Percentiles rank a stretch among this genome's conserved stretches.
Evolutionary conservation across 140 eudicot genomes (phyloP).

Genomic region (Cichorium intybus): DNA sequence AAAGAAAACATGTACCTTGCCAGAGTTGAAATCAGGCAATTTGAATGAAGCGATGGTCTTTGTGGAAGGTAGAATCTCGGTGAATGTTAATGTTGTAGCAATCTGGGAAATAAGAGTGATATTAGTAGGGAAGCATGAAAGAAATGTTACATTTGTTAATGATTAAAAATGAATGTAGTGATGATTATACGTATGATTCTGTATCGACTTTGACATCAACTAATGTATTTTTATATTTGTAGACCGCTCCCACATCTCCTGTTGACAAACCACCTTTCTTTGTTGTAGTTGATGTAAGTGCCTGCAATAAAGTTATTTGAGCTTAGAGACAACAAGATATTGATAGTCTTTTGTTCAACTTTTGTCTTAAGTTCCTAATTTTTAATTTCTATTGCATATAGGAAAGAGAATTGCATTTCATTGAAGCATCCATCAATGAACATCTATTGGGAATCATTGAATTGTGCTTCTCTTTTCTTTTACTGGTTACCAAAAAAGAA

Average conservation of each 20-base stretch:
- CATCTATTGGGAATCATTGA: not conserved
- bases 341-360: no score
- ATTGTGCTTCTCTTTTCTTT: slow-evolving; percentile 6
- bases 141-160: no score
- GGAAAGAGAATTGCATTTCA: no score
- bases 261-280: slow-evolving; percentile 81
- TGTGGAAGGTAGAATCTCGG: slow-evolving; percentile 65
- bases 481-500: not conserved
- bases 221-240: slow-evolving; percentile 69
- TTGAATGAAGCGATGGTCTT: slow-evolving; percentile 73
- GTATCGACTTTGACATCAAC: slow-evolving; percentile 87
- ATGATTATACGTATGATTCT: slow-evolving; percentile 75
- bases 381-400: no score
- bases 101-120: slow-evolving; percentile 46
- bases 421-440: no score
- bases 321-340: slow-evolving; percentile 25
- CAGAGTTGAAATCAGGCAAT: slow-evolving; percentile 61
- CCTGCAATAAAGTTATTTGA: slow-evolving; percentile 33
- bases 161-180: no score
- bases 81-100: slow-evolving; percentile 66
- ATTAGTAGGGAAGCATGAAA: slow-evolving; percentile 13
- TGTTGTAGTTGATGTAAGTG: slow-evolving; percentile 77
- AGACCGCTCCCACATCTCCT: slow-evolving; percentile 90
- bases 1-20: slow-evolving; percentile 63
- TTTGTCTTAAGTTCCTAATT: no score